Base-by-base conservation (phyloP, 345 rosid species). In the Citrus mangshanensis region DNA sequence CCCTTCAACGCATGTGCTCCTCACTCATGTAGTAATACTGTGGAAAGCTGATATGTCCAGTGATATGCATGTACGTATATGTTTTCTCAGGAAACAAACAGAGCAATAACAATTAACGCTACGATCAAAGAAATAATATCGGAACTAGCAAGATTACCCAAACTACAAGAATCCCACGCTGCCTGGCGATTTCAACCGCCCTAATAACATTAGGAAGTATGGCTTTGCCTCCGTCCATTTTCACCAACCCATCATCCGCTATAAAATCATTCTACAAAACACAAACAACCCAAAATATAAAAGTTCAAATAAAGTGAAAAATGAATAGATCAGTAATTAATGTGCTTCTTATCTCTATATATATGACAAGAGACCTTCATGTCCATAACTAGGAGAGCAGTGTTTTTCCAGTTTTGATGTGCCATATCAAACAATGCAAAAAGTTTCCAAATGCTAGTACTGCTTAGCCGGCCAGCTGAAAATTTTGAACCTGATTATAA, bases 311-410 rank as follows among this genome's bases (percentile, higher is more conserved):
- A 8, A 46, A 72, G n/a, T 7, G 32, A 2, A 8, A 61, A 68
- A 24, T 24, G 12, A 78, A 61, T n/a, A 38, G 1, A 34, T 0
- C 37, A 51, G 6, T 10, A 35, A 42, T 42, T 16, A 42, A 42
- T 42, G 49, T 42, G 49, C 49, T 34, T 16, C 38, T 1, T 10
- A 10, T 25, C 49, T 0, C 42, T 38, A 0, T 38, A 42, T 42
- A 40, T 9, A 10, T 10, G 14, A 42, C 49, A 0, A 42, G 49
- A 42, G 49, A 42, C 98, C 98, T 92, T 98, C 98, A 95, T 95
- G 88, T 93, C 98, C 79, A 92, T 93, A 30, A 95, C 97, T 7
- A 93, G 88, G 6, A 95, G 94, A 84, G 93, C 98, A 34, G 94
- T 88, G 68, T 87, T 84, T 84, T 63, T 92, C 14, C 93, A 88